Percentiles rank a stretch among this genome's conserved stretches.
Conservation (phyloP, 495 filamentous ascomycete genomes). For the Penicillium tannophilum region DNA sequence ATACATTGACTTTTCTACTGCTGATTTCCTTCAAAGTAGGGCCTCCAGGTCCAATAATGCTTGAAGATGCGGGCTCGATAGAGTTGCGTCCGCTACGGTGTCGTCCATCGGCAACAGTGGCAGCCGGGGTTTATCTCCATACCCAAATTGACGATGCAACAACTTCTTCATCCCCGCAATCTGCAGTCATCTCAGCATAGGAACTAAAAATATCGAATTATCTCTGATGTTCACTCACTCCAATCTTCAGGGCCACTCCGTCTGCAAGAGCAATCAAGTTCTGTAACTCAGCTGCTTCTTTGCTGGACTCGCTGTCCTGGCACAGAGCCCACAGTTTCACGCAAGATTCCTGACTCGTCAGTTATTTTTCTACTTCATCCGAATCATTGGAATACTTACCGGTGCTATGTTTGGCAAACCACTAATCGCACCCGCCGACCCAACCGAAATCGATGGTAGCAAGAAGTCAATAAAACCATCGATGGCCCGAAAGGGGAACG, state of each 20-base stretch:
- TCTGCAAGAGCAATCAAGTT: constrained; percentile 12
- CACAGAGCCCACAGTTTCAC: constrained; percentile 9
- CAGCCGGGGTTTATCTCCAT: constrained; percentile 8
- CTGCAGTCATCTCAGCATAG: neutral
- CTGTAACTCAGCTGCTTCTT: constrained; percentile 8
- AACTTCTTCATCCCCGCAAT: constrained; percentile 10
- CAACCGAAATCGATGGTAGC: constrained; percentile 8
- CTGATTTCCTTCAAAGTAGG: neutral
- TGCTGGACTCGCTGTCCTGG: neutral
- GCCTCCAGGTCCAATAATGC: constrained; percentile 1
- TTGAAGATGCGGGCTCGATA: neutral
- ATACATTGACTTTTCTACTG: neutral
- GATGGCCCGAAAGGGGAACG: constrained; percentile 4
- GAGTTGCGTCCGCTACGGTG: neutral
- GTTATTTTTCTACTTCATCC: neutral
- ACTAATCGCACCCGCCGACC: constrained; percentile 9
- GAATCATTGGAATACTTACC: neutral
- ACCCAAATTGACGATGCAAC: constrained; percentile 8
- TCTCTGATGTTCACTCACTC: neutral
- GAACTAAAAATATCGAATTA: neutral
- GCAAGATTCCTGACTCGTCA: constrained; percentile 8
- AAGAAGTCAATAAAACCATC: constrained; percentile 13
- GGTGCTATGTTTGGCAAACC: constrained; percentile 11
- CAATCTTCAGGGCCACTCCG: constrained; percentile 7
- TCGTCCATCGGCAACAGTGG: constrained; percentile 12